Percentiles rank a stretch among this genome's conserved stretches.
These are phyloP conservation scores for Blastosporella zonata DNA, from an alignment of 1,284 basidiomycete genomes.

Conservation along the genomic window DNA sequence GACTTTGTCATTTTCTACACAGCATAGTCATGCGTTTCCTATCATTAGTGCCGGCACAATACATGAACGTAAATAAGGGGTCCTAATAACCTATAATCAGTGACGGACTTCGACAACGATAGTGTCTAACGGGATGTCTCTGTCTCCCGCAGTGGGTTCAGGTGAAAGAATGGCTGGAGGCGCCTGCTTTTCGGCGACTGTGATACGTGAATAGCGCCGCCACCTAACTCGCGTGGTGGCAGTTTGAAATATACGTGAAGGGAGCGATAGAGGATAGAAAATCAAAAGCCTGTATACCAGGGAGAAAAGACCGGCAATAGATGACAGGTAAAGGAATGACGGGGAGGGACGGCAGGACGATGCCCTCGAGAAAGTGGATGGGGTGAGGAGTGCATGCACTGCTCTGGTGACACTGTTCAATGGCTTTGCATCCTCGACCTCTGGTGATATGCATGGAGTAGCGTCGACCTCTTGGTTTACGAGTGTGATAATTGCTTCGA, in stretches of 20 bases:
- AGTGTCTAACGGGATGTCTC: conserved; percentile 36
- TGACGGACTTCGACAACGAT: conserved; percentile 40
- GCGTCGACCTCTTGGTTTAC: conserved; percentile 41
- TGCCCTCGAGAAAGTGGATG: conserved; percentile 20
- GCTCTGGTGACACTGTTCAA: conserved; percentile 23
- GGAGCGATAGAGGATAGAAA: conserved; percentile 43
- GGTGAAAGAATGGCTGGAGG: conserved; percentile 11
- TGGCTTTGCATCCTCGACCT: conserved; percentile 30
- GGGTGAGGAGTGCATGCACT: conserved; percentile 21
- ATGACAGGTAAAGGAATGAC: conserved; percentile 31
- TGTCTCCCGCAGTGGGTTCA: conserved; percentile 11
- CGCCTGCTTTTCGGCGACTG: conserved; percentile 25
- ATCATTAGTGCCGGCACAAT: conserved; percentile 33
- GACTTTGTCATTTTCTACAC: conserved; percentile 6
- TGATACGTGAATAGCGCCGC: conserved; percentile 27
- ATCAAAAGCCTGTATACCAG: conserved; percentile 44
- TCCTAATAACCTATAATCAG: conserved; percentile 34
- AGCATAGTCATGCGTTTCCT: conserved; percentile 24
- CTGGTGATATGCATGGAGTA: conserved; percentile 26
- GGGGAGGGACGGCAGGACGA: conserved; percentile 6
- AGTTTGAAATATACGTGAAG: conserved; percentile 34
- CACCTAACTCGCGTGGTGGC: conserved; percentile 30
- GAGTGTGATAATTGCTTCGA: conserved; percentile 33
- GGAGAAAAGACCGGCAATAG: conserved; percentile 41
- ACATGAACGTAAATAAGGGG: conserved; percentile 34